Evolutionary conservation across 257 asterid species (phyloP).

Genomic region (Vinca minor): DNA sequence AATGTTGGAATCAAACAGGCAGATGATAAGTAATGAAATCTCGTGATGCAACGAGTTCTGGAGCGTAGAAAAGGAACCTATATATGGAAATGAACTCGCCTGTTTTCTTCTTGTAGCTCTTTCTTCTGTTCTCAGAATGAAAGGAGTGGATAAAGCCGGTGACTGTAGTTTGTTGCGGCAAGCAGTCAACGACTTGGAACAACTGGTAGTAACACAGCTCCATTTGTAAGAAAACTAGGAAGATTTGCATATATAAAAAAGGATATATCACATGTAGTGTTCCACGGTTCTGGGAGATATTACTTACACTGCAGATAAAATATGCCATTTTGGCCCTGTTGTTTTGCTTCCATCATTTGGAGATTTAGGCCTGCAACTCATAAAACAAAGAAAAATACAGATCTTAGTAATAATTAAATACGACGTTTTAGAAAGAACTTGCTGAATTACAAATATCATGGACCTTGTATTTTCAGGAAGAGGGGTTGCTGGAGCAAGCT

Average conservation of each 20-base stretch:
- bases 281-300: not conserved
- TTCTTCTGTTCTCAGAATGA: conserved; percentile 66
- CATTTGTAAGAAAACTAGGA: not conserved
- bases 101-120: conserved; percentile 85
- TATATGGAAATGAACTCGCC: conserved; percentile 38
- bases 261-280: not conserved
- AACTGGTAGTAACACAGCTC: conserved; percentile 31
- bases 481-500: conserved; percentile 41
- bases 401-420: not conserved
- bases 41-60: not conserved
- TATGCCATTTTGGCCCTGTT: conserved; percentile 59
- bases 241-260: not conserved
- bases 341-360: conserved; percentile 57
- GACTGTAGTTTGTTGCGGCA: conserved; percentile 65
- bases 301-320: conserved; percentile 72
- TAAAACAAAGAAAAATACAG: not conserved
- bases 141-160: conserved; percentile 62
- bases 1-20: conserved; percentile 1
- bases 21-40: conserved; percentile 4
- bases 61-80: not conserved
- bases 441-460: not conserved
- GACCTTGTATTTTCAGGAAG: conserved; percentile 48
- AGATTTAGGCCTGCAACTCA: conserved; percentile 42
- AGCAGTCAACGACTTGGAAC: conserved; percentile 63
- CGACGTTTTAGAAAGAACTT: not conserved